A percentile compares a stretch with the other conserved stretches of the same genome.
Evolutionary conservation across 148 eudicot species (phyloP).

Genomic region (Drosera capensis): DNA sequence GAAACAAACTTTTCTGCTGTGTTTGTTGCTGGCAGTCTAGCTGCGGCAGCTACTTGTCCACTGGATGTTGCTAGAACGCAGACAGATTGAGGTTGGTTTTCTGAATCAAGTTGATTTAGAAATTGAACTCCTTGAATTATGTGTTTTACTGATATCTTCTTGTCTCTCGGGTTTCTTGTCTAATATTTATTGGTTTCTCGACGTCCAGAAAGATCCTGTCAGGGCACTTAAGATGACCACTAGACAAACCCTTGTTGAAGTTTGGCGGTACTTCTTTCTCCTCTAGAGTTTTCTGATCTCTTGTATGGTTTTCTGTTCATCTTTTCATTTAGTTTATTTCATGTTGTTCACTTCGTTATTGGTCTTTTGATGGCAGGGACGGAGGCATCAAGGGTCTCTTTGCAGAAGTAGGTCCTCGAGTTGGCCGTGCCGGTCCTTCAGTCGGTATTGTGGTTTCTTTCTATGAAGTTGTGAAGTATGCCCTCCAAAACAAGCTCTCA

Average conservation of each 20-base stretch:
- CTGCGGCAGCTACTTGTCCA: slow-evolving; percentile 81
- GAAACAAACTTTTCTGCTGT: slow-evolving; percentile 86
- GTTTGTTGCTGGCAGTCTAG: slow-evolving; percentile 71
- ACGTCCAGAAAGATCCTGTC: slow-evolving; percentile 48
- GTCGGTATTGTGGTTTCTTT: background rate
- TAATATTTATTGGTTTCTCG: slow-evolving; percentile 1
- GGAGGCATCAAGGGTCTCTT: background rate
- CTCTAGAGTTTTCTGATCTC: too few species aligned
- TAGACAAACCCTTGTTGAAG: slow-evolving; percentile 55
- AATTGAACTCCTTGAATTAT: background rate
- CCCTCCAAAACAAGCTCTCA: background rate
- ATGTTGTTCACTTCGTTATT: background rate
- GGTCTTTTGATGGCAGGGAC: background rate
- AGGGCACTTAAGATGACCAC: slow-evolving; percentile 73
- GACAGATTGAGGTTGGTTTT: slow-evolving; percentile 98
- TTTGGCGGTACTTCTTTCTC: slow-evolving; percentile 98
- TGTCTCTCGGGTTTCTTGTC: slow-evolving; percentile 3
- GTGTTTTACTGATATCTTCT: background rate
- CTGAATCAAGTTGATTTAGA: too few species aligned
- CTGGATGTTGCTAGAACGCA: slow-evolving; percentile 87
- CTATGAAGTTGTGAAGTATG: background rate
- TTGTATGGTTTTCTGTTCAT: too few species aligned
- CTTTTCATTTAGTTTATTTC: too few species aligned
- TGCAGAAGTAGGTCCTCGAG: background rate
- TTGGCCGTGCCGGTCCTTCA: background rate